Evolutionary conservation across 2,329 filamentous ascomycete genomes (phyloP).

Genomic region (Sporothrix brunneoviolacea): DNA sequence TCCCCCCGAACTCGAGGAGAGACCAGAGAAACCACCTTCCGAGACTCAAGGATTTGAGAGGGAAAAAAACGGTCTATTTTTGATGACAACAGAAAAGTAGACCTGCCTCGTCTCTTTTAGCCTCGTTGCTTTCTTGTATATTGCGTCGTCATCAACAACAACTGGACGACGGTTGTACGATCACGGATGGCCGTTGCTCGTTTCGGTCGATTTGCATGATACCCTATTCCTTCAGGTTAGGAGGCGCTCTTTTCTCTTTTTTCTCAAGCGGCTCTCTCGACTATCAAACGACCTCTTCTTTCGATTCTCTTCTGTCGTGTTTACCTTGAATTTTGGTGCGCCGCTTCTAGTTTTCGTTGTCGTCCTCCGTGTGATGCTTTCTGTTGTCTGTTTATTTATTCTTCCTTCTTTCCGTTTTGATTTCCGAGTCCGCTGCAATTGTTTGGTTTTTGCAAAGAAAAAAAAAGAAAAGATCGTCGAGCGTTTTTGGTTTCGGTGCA

Average conservation of each 20-base stretch:
- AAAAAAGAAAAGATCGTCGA: not conserved
- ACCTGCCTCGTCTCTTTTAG: not conserved
- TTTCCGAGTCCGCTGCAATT: not conserved
- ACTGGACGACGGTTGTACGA: slow-evolving; percentile 10
- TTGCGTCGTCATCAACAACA: not conserved
- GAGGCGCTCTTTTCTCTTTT: not conserved
- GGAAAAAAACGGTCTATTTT: not conserved
- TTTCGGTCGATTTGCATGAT: slow-evolving; percentile 7
- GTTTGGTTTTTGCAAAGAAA: not conserved
- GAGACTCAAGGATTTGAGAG: not conserved
- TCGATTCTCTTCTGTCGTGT: not conserved
- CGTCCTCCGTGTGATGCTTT: too few relatives aligned
- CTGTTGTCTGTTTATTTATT: not conserved
- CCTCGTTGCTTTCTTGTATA: not conserved
- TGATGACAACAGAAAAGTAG: not conserved
- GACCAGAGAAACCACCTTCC: not conserved
- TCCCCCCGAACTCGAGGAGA: not conserved
- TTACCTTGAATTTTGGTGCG: not conserved
- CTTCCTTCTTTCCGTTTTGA: not conserved
- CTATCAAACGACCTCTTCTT: not conserved
- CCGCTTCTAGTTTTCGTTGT: too few relatives aligned
- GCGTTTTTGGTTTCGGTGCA: too few relatives aligned
- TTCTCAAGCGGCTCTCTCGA: not conserved
- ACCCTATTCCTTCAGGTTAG: slow-evolving; percentile 4
- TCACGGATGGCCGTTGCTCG: slow-evolving; percentile 5